Percentiles rank a stretch among this genome's conserved stretches.
phyloP scores from a whole-genome alignment of 2,329 filamentous ascomycete genomes.

The Fusarium tricinctum region DNA sequence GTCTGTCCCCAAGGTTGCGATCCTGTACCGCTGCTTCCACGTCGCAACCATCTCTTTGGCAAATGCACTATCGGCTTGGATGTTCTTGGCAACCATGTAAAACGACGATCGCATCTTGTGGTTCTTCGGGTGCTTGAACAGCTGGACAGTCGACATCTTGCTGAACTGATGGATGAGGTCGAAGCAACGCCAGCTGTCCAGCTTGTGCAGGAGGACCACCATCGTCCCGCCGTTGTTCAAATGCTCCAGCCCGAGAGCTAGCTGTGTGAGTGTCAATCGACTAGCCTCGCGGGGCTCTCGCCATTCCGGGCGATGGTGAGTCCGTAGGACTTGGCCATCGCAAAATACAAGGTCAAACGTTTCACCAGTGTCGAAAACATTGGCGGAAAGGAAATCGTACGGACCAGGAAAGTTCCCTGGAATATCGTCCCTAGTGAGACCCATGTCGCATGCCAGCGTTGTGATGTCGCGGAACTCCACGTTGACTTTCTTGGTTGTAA shows the following conservation, averaged over 20 bases:
- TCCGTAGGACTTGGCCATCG: constrained; percentile 62
- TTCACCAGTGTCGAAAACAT: neutral
- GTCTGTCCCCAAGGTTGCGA: constrained; percentile 54
- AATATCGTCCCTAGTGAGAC: constrained; percentile 46
- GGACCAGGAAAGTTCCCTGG: constrained; percentile 46
- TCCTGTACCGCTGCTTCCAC: constrained; percentile 59
- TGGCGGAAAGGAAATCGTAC: constrained; percentile 38
- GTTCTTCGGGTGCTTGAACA: constrained; percentile 60
- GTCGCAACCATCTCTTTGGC: constrained; percentile 54
- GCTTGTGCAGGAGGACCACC: constrained; percentile 64
- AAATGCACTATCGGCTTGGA: constrained; percentile 52
- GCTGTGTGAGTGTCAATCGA: constrained; percentile 56
- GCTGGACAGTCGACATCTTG: constrained; percentile 54
- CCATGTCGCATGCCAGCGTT: constrained; percentile 64
- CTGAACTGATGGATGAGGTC: constrained; percentile 56
- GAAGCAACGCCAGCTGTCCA: constrained; percentile 59
- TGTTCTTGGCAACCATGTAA: constrained; percentile 64
- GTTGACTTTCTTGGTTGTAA: constrained; percentile 37
- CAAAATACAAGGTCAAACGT: constrained; percentile 62
- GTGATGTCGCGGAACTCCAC: constrained; percentile 61
- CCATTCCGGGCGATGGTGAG: constrained; percentile 53
- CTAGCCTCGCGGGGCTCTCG: constrained; percentile 54
- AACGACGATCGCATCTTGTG: constrained; percentile 65
- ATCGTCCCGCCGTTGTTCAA: constrained; percentile 63
- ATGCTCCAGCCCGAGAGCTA: constrained; percentile 62